These are phyloP conservation scores for Plantago ovata DNA, from an alignment of 257 asterid species.

Conservation along the genomic window DNA sequence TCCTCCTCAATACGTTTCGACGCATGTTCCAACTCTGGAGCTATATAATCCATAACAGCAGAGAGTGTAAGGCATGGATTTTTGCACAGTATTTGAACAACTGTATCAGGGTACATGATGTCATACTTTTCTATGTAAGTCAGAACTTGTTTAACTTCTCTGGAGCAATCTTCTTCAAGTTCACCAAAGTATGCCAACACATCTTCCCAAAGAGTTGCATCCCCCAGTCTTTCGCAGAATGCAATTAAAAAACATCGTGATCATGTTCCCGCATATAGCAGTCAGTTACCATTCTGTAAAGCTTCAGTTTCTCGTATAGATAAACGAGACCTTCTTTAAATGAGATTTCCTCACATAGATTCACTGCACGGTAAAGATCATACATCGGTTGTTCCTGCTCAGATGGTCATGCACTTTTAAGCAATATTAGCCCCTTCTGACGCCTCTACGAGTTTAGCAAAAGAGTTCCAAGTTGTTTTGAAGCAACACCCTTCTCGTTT, in stretches of 20 bases:
- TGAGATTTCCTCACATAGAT: slow-evolving; percentile 81
- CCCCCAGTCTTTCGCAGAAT: slow-evolving; percentile 97
- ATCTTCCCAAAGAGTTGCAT: slow-evolving; percentile 91
- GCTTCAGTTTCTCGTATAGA: slow-evolving; percentile 89
- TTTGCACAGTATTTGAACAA: slow-evolving; percentile 81
- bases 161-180: slow-evolving; percentile 96
- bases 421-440: slow-evolving; percentile 66
- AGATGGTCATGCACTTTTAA: slow-evolving; percentile 88
- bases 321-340: slow-evolving; percentile 72
- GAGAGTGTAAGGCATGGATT: slow-evolving; percentile 90
- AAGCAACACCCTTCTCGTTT: slow-evolving; percentile 90
- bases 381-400: slow-evolving; percentile 85
- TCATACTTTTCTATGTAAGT: slow-evolving; percentile 84
- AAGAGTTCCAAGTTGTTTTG: slow-evolving; percentile 94
- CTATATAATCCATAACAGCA: slow-evolving; percentile 84
- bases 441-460: slow-evolving; percentile 71
- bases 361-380: slow-evolving; percentile 87
- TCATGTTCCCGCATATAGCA: slow-evolving; percentile 95
- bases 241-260: slow-evolving; percentile 89
- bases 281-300: slow-evolving; percentile 89
- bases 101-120: slow-evolving; percentile 87
- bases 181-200: slow-evolving; percentile 90
- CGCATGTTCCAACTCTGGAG: slow-evolving; percentile 87
- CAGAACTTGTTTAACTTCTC: slow-evolving; percentile 88
- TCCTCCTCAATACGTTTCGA: slow-evolving; percentile 89